Base-by-base conservation (phyloP, 805 yeast genomes). In the Tetrapisispora taiwanensis region DNA sequence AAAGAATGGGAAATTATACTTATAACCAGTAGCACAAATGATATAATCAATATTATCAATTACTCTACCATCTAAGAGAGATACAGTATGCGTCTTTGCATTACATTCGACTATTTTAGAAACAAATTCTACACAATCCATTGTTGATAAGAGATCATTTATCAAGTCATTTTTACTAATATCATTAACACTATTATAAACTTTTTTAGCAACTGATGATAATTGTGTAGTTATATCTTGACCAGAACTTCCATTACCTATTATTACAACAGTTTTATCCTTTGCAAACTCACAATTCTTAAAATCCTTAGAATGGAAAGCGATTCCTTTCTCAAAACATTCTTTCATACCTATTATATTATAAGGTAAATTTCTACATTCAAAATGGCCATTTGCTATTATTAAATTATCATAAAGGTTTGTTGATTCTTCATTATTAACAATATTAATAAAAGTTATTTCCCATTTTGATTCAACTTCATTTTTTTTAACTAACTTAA, bases 111-210 rank as follows among this genome's bases (percentile, higher is more conserved):
- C 49, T 15, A 73, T 65, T 34, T 55, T 52, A 0, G 69, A 65
- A 3, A 60, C 48, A 8, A 48, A 46, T 13, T 49, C 43, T 7
- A 39, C 36, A 13, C 36, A 32, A 7, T 22, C 22, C 30, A 32
- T 31, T 15, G 13, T 8, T n/a, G 24, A 37, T 43, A 17, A 36
- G 30, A 46, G 36, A 43, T 33, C 41, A 12, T 19, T 41, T 33
- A 37, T 37, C 26, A 28, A 14, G 10, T 26, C 40, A 37, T 37
- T 37, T 47, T 60, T 64, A 53, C 80, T 87, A 3, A 64, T 60
- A 22, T 73, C 80, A 50, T 76, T 79, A 38, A 94, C 71, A 43
- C 85, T 77, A 52, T 85, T 55, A 44, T 51, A 58, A 1, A 58
- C 58, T 42, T 52, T 50, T 33, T 55, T 48, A 48, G 69, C 52